Evolutionary conservation across 225 moss, liverwort and hornwort genomes (phyloP).

Genomic region (Thuidium tamariscinum): DNA sequence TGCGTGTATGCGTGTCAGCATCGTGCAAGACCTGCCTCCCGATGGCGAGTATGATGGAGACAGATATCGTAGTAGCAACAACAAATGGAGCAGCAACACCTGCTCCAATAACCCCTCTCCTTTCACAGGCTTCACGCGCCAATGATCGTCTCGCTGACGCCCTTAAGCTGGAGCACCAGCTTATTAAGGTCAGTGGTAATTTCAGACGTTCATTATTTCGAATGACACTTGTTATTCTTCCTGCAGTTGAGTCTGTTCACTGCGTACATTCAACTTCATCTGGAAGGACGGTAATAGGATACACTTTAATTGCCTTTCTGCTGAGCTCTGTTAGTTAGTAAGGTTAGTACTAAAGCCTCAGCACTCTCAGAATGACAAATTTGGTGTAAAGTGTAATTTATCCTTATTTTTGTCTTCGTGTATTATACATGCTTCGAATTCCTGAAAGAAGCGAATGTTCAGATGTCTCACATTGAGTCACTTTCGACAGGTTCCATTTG

Average conservation of each 20-base stretch:
- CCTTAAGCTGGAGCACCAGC: slow-evolving; percentile 92
- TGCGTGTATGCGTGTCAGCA: background rate
- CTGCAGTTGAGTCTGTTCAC: background rate
- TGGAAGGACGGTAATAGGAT: background rate
- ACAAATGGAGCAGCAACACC: slow-evolving; percentile 58
- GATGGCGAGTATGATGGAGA: slow-evolving; percentile 53
- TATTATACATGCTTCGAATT: background rate
- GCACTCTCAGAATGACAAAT: background rate
- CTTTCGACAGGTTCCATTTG: slow-evolving; percentile 60
- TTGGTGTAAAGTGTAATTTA: background rate
- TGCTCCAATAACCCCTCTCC: slow-evolving; percentile 20
- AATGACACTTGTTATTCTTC: background rate
- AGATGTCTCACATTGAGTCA: background rate
- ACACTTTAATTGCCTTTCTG: background rate
- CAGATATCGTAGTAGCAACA: slow-evolving; percentile 34
- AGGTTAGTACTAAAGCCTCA: background rate
- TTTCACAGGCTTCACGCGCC: slow-evolving; percentile 46
- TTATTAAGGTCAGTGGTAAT: slow-evolving; percentile 48
- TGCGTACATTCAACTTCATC: background rate
- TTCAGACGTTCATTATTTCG: background rate
- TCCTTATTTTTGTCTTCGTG: background rate
- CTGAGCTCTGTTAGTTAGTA: background rate
- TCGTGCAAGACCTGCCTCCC: background rate
- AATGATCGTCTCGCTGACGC: slow-evolving; percentile 76
- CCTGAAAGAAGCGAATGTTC: background rate